Conservation (phyloP, 768 basidiomycete species). For the Steccherinum ochraceum region DNA sequence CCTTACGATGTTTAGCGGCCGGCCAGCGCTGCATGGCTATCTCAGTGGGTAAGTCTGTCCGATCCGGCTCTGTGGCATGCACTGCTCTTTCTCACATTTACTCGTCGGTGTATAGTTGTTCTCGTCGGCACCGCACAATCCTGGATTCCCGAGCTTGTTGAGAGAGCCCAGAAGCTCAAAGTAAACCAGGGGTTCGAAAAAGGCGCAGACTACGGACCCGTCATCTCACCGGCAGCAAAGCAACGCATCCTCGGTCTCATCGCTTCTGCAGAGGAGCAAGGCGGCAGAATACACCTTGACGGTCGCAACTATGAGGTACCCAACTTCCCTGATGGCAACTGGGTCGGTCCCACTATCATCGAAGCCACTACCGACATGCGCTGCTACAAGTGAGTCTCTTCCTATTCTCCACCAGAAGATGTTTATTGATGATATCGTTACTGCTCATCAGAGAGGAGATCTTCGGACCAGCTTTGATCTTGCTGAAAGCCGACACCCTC, state of each 20-base stretch:
- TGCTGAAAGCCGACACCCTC: slow-evolving; percentile 73
- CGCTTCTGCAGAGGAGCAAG: slow-evolving; percentile 67
- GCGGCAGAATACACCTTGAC: slow-evolving; percentile 83
- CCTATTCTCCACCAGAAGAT: not conserved
- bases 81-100: not conserved
- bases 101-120: slow-evolving; percentile 38
- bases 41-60: slow-evolving; percentile 62
- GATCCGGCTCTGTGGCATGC: not conserved
- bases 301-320: slow-evolving; percentile 66
- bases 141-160: slow-evolving; percentile 85
- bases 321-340: slow-evolving; percentile 84
- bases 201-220: slow-evolving; percentile 75
- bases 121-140: slow-evolving; percentile 73
- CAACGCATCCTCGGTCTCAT: slow-evolving; percentile 71
- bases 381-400: slow-evolving; percentile 67
- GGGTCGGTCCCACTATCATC: slow-evolving; percentile 88
- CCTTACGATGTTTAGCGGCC: slow-evolving; percentile 63
- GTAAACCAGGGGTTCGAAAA: slow-evolving; percentile 90
- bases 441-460: slow-evolving; percentile 88
- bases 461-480: slow-evolving; percentile 84
- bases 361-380: slow-evolving; percentile 79
- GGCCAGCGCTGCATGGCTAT: slow-evolving; percentile 98
- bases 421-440: too few relatives aligned
- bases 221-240: slow-evolving; percentile 82
- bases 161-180: slow-evolving; percentile 72